Conservation (phyloP, 192 early-diverging fungal species). For the Coemansia guatemalensis region DNA sequence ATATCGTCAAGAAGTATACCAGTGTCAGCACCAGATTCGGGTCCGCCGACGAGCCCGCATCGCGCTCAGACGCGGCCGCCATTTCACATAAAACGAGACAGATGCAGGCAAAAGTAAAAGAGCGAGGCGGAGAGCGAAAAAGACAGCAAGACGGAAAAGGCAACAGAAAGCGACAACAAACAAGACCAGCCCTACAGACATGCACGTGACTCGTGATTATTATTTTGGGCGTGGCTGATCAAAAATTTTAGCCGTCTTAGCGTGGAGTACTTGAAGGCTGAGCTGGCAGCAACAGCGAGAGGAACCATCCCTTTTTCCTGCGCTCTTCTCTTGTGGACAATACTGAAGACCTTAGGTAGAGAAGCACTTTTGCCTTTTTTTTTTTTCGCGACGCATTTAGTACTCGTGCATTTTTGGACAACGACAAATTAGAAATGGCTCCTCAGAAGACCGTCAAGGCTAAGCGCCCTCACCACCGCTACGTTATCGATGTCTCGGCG, state of each 20-base stretch:
- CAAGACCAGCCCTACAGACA: conserved; percentile 8
- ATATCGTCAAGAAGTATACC: conserved; percentile 57
- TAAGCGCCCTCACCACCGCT: conserved; percentile 74
- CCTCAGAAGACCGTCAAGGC: conserved; percentile 49
- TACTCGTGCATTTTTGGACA: neutral
- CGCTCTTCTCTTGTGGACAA: conserved; percentile 24
- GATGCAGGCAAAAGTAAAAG: neutral
- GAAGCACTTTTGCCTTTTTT: conserved; percentile 34
- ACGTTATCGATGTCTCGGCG: conserved; percentile 89
- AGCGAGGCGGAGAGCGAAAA: neutral
- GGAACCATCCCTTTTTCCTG: conserved; percentile 46
- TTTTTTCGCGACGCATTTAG: conserved; percentile 12
- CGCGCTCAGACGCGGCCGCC: neutral
- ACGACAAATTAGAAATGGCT: conserved; percentile 31
- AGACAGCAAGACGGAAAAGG: neutral
- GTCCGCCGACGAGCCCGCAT: conserved; percentile 30
- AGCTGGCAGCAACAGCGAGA: neutral
- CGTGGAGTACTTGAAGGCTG: neutral
- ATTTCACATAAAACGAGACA: neutral
- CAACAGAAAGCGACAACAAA: neutral
- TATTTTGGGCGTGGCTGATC: neutral
- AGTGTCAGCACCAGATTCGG: conserved; percentile 47
- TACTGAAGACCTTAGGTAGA: conserved; percentile 51
- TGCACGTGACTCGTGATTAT: conserved; percentile 6
- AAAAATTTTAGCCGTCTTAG: conserved; percentile 9